A percentile compares a stretch with the other conserved stretches of the same genome.
These are phyloP conservation scores for Colletotrichum tropicicola DNA, from an alignment of 2,329 filamentous ascomycete genomes.

Conservation along the genomic window DNA sequence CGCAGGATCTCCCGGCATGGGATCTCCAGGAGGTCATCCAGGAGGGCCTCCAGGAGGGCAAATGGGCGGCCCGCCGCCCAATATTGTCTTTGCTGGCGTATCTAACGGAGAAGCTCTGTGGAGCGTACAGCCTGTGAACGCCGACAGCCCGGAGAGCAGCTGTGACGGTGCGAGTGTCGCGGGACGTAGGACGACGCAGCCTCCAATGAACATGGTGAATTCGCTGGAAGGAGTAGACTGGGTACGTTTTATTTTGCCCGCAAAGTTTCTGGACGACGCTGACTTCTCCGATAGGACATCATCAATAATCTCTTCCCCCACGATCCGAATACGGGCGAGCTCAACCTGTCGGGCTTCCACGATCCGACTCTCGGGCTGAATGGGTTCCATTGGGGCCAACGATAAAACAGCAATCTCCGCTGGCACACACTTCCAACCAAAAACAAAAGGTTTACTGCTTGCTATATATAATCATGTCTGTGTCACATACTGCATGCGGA, in stretches of 20 bases:
- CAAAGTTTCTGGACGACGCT: neutral
- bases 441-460: neutral
- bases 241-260: constrained; percentile 54
- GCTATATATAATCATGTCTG: neutral
- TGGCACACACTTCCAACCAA: neutral
- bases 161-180: constrained; percentile 49
- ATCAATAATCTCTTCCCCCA: constrained; percentile 47
- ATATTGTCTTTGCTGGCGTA: constrained; percentile 55
- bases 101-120: constrained; percentile 58
- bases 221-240: constrained; percentile 68
- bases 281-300: constrained; percentile 39
- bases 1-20: constrained; percentile 13
- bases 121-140: constrained; percentile 48
- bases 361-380: constrained; percentile 44
- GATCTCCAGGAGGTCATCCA: constrained; percentile 9
- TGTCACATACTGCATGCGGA: neutral
- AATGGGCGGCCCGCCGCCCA: constrained; percentile 31
- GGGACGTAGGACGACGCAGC: constrained; percentile 23
- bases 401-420: neutral
- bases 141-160: constrained; percentile 51
- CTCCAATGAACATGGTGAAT: constrained; percentile 22
- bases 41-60: constrained; percentile 18
- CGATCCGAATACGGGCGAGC: constrained; percentile 48
- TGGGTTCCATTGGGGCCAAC: constrained; percentile 37
- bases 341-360: constrained; percentile 47